Conservation (phyloP, 148 eudicot genomes). For the Fagopyrum tataricum region DNA sequence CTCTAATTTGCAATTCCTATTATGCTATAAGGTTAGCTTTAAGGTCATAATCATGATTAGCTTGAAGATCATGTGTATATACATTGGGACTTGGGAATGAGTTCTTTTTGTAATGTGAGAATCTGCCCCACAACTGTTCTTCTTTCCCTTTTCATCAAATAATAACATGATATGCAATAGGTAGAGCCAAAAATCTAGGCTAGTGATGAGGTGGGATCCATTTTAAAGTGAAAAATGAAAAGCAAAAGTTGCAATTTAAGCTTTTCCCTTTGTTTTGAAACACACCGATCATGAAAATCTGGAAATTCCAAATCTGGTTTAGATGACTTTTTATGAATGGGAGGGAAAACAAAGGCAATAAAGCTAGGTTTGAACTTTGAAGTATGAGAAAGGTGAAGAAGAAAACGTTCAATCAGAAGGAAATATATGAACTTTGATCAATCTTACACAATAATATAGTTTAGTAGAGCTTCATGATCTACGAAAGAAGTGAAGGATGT, state of each 20-base stretch:
- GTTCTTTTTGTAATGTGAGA: background rate
- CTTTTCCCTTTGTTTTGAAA: background rate
- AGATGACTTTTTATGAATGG: background rate
- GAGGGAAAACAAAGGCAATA: slow-evolving; percentile 1
- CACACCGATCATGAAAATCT: background rate
- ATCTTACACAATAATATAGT: too few species aligned
- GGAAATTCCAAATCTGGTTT: background rate
- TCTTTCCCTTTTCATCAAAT: slow-evolving; percentile 4
- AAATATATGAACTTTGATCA: too few species aligned
- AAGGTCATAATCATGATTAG: too few species aligned
- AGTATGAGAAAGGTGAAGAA: background rate
- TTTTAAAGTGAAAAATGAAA: background rate
- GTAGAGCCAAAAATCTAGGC: slow-evolving; percentile 1
- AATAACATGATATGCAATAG: background rate
- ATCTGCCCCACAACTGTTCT: slow-evolving; percentile 6
- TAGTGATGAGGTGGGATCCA: slow-evolving; percentile 8
- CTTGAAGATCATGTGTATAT: too few species aligned
- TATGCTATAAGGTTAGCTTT: too few species aligned
- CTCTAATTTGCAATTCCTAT: too few species aligned
- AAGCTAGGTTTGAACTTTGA: slow-evolving; percentile 10
- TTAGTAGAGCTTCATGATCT: too few species aligned
- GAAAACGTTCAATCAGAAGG: background rate
- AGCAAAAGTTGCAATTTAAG: background rate
- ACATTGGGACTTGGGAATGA: slow-evolving; percentile 4
- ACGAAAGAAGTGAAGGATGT: background rate